Conservation (phyloP, 1,284 basidiomycete genomes). For the Cystobasidium pallidum region DNA sequence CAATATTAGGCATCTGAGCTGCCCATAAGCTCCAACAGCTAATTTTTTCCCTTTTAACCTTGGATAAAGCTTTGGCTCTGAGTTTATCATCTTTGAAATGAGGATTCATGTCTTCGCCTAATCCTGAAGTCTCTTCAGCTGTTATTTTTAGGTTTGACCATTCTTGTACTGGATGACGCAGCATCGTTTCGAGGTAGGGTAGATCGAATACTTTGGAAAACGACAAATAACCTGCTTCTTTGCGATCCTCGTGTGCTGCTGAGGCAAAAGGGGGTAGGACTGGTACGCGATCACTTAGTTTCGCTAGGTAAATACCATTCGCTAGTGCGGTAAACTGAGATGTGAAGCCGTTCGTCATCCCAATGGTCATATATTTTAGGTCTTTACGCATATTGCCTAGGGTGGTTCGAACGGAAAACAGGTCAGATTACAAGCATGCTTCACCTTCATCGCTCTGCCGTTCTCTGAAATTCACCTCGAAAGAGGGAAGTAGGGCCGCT, state of each 20-base stretch:
- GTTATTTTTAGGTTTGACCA: conserved; percentile 33
- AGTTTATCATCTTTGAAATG: conserved; percentile 12
- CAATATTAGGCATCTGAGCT: conserved; percentile 34
- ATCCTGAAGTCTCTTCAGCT: conserved; percentile 29
- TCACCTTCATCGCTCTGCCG: neutral
- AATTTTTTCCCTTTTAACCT: conserved; percentile 38
- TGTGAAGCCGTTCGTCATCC: conserved; percentile 42
- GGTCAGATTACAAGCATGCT: neutral
- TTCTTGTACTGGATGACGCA: conserved; percentile 33
- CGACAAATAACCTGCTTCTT: conserved; percentile 34
- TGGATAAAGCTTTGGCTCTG: conserved; percentile 1
- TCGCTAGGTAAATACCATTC: conserved; percentile 41
- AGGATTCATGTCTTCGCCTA: neutral
- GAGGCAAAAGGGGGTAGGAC: conserved; percentile 35
- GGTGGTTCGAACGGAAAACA: neutral
- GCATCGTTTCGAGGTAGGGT: conserved; percentile 15
- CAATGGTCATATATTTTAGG: conserved; percentile 38
- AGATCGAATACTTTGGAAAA: conserved; percentile 36
- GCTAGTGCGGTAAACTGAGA: conserved; percentile 30
- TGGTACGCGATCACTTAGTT: conserved; percentile 31
- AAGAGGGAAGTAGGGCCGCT: neutral
- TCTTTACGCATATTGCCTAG: conserved; percentile 38
- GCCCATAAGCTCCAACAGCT: conserved; percentile 44
- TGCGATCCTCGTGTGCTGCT: conserved; percentile 17
- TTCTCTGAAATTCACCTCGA: conserved; percentile 14